Conservation (phyloP, 1,284 basidiomycete species). For the Bjerkandera adusta region DNA sequence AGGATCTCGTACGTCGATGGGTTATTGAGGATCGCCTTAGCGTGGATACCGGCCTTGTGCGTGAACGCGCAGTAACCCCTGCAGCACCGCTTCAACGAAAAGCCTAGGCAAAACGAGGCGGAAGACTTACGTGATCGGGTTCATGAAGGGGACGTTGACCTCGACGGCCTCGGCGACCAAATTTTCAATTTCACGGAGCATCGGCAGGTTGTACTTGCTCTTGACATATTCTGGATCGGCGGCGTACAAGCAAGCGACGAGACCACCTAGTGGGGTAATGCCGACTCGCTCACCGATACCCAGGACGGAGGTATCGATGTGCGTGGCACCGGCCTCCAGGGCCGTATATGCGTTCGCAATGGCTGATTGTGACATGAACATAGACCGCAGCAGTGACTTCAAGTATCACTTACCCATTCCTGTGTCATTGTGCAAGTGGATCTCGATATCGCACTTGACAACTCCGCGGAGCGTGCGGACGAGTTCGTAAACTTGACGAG, state of each 20-base stretch:
- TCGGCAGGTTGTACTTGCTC: slow-evolving; percentile 97
- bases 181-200: slow-evolving; percentile 99
- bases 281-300: slow-evolving; percentile 99
- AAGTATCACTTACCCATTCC: slow-evolving; percentile 63
- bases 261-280: slow-evolving; percentile 96
- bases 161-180: slow-evolving; percentile 98
- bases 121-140: slow-evolving; percentile 83
- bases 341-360: slow-evolving; percentile 99
- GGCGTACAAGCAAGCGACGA: slow-evolving; percentile 95
- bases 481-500: slow-evolving; percentile 97
- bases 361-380: slow-evolving; percentile 49
- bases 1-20: slow-evolving; percentile 98
- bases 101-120: not conserved
- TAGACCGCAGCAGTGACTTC: slow-evolving; percentile 1
- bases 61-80: slow-evolving; percentile 99
- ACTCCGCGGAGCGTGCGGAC: slow-evolving; percentile 96
- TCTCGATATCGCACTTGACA: slow-evolving; percentile 95
- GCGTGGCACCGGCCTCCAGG: slow-evolving; percentile 97
- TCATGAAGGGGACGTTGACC: slow-evolving; percentile 97
- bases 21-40: slow-evolving; percentile 99
- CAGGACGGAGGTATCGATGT: slow-evolving; percentile 96
- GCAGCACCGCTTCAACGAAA: slow-evolving; percentile 5
- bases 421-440: slow-evolving; percentile 99
- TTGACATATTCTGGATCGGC: slow-evolving; percentile 99
- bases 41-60: slow-evolving; percentile 99